Evolutionary conservation across 192 early-diverging fungal genomes (phyloP).

Genomic region (Coemansia sp.): DNA sequence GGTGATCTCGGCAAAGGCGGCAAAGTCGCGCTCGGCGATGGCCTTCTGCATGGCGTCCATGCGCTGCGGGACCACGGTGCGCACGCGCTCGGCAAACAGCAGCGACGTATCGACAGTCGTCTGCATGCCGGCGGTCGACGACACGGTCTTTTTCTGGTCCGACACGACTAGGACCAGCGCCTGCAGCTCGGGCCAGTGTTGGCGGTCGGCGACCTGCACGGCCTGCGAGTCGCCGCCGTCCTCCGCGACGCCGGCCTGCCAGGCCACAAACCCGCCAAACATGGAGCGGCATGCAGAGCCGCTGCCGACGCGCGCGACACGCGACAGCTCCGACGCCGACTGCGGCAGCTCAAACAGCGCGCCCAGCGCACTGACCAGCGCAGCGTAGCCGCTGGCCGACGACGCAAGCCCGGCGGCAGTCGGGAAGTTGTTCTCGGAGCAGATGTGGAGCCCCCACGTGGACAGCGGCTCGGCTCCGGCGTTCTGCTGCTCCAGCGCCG

Average conservation of each 20-base stretch:
- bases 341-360: slow-evolving; percentile 72
- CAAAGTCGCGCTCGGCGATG: slow-evolving; percentile 81
- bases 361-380: slow-evolving; percentile 81
- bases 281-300: slow-evolving; percentile 97
- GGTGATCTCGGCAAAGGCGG: slow-evolving; percentile 88
- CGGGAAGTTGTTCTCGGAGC: slow-evolving; percentile 99
- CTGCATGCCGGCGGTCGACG: slow-evolving; percentile 97
- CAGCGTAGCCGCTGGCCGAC: slow-evolving; percentile 94
- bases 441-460: slow-evolving; percentile 72
- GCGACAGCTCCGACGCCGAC: slow-evolving; percentile 74
- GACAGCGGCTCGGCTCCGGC: slow-evolving; percentile 53
- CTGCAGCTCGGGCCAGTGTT: slow-evolving; percentile 96
- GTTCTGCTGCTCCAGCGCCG: slow-evolving; percentile 60
- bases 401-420: slow-evolving; percentile 98
- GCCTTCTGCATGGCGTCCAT: slow-evolving; percentile 91
- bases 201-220: slow-evolving; percentile 84
- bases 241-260: slow-evolving; percentile 82
- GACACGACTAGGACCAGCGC: slow-evolving; percentile 93
- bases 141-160: slow-evolving; percentile 87
- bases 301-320: slow-evolving; percentile 90
- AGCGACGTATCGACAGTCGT: slow-evolving; percentile 89
- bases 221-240: slow-evolving; percentile 88
- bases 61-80: slow-evolving; percentile 80
- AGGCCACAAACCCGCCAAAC: slow-evolving; percentile 98
- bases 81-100: slow-evolving; percentile 81